Evolutionary conservation across 1,284 basidiomycete species (phyloP), one percentile per base, ranked within the genome.

Genomic region (Fomitopsis betulina): DNA sequence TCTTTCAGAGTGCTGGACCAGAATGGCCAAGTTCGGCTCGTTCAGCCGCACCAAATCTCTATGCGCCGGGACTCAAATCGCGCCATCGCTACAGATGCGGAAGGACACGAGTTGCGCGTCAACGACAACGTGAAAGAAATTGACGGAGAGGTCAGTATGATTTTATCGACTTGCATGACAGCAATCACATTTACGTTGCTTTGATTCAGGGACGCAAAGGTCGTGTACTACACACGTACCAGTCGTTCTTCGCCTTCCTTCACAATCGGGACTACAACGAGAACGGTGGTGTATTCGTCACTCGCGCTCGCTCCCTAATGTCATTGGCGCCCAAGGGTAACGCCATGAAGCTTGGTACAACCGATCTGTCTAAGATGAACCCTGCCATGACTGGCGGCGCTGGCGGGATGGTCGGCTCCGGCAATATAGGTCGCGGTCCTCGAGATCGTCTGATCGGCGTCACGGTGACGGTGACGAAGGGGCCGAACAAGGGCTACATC

Each of bases 1-100:
- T 88, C 92, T 8, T 95, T 99, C 84, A 91, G 93, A 59, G 91
- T 99, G 0, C 82, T 99, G 51, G 96, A 99, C 71, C 96, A 98
- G 73, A 91, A 94, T 64, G 93, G 94, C 1, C 87, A 92, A 73
- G 83, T 93, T 25, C 89, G 94, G 21, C 79, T 91, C 6, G 91
- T 98, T n/a, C 89, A 91, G 67, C 94, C 96, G 8, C 93, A 95
- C 63, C 96, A 99, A 72, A 97, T 99, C 65, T 91, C 91, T 13
- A 93, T 95, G 84, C 86, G 93, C 17, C 84, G 89, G 53, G 91
- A 95, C 70, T 93, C 93, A 8, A 80, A 83, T 55, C 83, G 86
- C 57, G 89, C 94, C 1, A 93, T 97, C 59, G 96, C 96, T 4
- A 92, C 90, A 12, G 96, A 99, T 71, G 84, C 89, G 15, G 88